phyloP scores from a whole-genome alignment of 2,329 filamentous ascomycete species.

The Sphaerulina musiva region DNA sequence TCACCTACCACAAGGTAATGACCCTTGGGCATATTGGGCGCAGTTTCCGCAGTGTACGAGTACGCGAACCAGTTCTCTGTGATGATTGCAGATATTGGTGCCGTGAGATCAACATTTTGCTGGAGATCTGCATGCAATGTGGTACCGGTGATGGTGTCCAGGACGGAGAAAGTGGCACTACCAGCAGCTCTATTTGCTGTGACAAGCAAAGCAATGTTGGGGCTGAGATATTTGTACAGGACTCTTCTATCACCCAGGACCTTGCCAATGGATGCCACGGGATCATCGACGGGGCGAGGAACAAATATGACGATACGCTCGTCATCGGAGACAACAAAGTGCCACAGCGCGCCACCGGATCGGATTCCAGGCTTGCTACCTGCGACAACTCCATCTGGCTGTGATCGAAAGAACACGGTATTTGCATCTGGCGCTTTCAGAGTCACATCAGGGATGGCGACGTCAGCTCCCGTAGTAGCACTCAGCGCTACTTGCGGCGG shows the following conservation, averaged over 20 bases:
- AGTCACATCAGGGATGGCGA: conserved; percentile 3
- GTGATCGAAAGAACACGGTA: conserved; percentile 25
- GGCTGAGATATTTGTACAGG: conserved; percentile 93
- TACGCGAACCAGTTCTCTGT: conserved; percentile 96
- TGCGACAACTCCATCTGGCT: conserved; percentile 23
- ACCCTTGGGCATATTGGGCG: conserved; percentile 59
- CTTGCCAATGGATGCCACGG: conserved; percentile 87
- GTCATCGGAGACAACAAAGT: conserved; percentile 59
- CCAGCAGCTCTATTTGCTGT: conserved; percentile 54
- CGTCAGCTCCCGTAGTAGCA: conserved; percentile 28
- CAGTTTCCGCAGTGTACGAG: conserved; percentile 57
- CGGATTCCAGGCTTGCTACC: conserved; percentile 19
- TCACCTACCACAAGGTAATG: conserved; percentile 82
- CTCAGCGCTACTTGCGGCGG: conserved; percentile 50
- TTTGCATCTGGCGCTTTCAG: background rate
- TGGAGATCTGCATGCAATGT: conserved; percentile 67
- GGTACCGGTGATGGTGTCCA: conserved; percentile 81
- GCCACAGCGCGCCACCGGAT: conserved; percentile 51
- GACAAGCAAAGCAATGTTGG: conserved; percentile 73
- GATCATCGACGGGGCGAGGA: conserved; percentile 67
- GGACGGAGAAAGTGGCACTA: conserved; percentile 64
- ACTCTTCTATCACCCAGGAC: conserved; percentile 90
- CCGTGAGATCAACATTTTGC: conserved; percentile 63
- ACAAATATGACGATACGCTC: conserved; percentile 65
- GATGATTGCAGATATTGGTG: conserved; percentile 68